Conservation (phyloP, 2,329 filamentous ascomycete species). For the Xylogone sp. region DNA sequence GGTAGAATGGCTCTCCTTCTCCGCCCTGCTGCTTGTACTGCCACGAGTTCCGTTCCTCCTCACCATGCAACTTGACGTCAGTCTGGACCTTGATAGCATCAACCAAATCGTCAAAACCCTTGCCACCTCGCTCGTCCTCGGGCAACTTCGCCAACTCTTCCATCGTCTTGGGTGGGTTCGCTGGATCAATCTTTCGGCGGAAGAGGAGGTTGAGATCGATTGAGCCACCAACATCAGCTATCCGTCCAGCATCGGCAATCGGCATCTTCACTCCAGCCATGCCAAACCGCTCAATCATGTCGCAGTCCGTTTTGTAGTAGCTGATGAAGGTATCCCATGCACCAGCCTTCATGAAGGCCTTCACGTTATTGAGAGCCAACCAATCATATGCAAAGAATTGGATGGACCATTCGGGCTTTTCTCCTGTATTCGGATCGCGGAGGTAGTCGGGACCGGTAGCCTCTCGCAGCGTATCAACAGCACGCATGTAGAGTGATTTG, state of each 20-base stretch:
- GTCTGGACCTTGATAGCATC: constrained; percentile 8
- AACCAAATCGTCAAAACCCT: constrained; percentile 6
- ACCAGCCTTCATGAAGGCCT: constrained; percentile 37
- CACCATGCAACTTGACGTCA: constrained; percentile 5
- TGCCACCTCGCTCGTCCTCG: constrained; percentile 1
- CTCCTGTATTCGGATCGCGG: background rate
- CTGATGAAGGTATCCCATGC: constrained; percentile 54
- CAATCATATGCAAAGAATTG: constrained; percentile 54
- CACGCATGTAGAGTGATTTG: constrained; percentile 10
- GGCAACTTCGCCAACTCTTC: constrained; percentile 6
- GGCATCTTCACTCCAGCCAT: constrained; percentile 41
- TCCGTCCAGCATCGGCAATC: constrained; percentile 35
- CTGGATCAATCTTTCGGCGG: constrained; percentile 26
- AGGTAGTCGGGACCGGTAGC: constrained; percentile 5
- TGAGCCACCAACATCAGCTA: constrained; percentile 39
- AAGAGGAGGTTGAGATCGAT: constrained; percentile 41
- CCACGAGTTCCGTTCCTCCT: constrained; percentile 41
- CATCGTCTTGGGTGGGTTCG: constrained; percentile 4
- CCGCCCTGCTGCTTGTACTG: constrained; percentile 45
- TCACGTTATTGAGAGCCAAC: constrained; percentile 49
- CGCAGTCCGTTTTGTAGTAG: constrained; percentile 53
- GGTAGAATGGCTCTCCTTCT: constrained; percentile 47
- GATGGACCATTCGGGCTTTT: constrained; percentile 36
- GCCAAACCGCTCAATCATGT: constrained; percentile 42
- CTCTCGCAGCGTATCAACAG: constrained; percentile 8